Base-by-base conservation (phyloP, 345 rosid species). In the Eutrema yunnanense region DNA sequence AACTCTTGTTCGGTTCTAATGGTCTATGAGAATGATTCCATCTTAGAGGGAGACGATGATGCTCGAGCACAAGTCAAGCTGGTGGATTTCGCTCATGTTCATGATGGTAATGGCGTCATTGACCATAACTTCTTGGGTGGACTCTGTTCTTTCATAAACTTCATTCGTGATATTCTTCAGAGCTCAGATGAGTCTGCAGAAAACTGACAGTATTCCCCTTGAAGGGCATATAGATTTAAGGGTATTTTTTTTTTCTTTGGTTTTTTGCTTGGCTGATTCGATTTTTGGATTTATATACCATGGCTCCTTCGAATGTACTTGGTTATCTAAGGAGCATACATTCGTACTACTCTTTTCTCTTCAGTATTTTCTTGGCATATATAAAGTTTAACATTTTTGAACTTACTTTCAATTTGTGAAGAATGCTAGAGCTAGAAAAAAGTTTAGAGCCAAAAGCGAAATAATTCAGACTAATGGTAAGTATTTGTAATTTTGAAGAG, bases 121-220 rank as follows among this genome's bases (percentile, higher is more conserved):
- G 97, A 95, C 84, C 98, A 92, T 73, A 95, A 95, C 82, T 92
- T 91, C 86, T 73, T 92, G 76, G 99, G 99, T 36, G 98, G 98
- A 40, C 88, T 92, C 22, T 92, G 97, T 79, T 95, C 98, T 57
- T 78, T 92, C 60, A 92, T 92, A 57, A 90, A 90, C 78, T 82
- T 90, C 67, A 71, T 95, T 65, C 89, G 91, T 12, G 90, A 85
- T 75, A 81, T 88, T 64, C 82, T 85, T 49, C 73, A 82, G 33
- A 65, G 69, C 55, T 78, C 82, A 12, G 82, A 83, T 70, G 89
- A 83, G 9, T 53, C 79, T 63, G 56, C 83, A 46, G 58, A 51
- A 9, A 59, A 47, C 38, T 52, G 49, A 52, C 13, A 22, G 47
- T 27, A 29, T 37, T 22, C 13, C 19, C 43, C 59, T 51, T 22